These are phyloP conservation scores for Schwanniomyces yamadae DNA, from an alignment of 805 yeast genomes.

Conservation along the genomic window DNA sequence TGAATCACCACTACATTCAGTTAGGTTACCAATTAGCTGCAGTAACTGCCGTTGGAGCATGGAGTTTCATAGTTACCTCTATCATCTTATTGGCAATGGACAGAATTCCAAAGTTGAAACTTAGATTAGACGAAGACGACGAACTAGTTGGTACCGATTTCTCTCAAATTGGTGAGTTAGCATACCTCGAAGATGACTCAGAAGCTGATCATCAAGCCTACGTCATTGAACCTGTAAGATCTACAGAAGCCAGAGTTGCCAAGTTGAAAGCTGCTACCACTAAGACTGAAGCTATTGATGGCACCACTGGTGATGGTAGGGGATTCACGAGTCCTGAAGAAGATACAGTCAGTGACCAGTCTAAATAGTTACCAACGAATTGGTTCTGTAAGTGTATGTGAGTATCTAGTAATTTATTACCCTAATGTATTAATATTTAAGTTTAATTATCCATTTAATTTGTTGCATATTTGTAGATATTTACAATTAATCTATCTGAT, in stretches of 20 bases:
- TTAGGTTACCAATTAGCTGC: slow-evolving; percentile 89
- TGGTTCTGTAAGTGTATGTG: neutral
- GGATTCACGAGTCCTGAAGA: slow-evolving; percentile 19
- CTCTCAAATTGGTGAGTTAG: slow-evolving; percentile 87
- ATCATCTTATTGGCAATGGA: slow-evolving; percentile 66
- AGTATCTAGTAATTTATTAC: too few relatives aligned
- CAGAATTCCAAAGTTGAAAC: slow-evolving; percentile 73
- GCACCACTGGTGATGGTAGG: slow-evolving; percentile 14
- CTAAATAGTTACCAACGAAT: slow-evolving; percentile 6
- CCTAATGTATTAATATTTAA: too few relatives aligned
- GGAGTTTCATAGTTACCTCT: slow-evolving; percentile 75
- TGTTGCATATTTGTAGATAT: too few relatives aligned
- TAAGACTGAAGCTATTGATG: slow-evolving; percentile 14
- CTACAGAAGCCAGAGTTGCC: slow-evolving; percentile 43
- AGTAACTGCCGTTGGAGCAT: slow-evolving; percentile 62
- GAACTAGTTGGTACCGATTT: slow-evolving; percentile 87
- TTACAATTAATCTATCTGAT: too few relatives aligned
- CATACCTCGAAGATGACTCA: slow-evolving; percentile 56
- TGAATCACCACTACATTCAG: slow-evolving; percentile 78
- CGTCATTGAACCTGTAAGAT: slow-evolving; percentile 78
- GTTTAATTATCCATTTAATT: too few relatives aligned
- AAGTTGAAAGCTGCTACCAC: slow-evolving; percentile 27
- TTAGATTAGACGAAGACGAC: slow-evolving; percentile 82
- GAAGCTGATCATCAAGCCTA: slow-evolving; percentile 36
- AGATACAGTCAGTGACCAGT: slow-evolving; percentile 13